These are phyloP conservation scores for Phialophora macrospora DNA, from an alignment of 2,329 filamentous ascomycete species.

Conservation along the genomic window DNA sequence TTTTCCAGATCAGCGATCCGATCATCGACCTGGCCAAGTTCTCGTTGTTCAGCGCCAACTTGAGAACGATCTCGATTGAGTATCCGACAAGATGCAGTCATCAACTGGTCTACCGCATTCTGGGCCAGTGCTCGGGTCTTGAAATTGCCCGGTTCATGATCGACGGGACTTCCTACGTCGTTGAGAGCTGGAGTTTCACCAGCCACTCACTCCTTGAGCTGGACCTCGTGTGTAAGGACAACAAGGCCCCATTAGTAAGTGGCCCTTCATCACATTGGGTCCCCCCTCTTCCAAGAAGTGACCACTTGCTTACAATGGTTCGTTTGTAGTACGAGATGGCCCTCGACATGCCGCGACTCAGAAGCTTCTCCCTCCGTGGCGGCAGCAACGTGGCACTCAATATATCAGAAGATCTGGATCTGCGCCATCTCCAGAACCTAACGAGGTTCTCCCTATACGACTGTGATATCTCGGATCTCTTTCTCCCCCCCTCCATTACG, in stretches of 20 bases:
- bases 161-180: too few species aligned
- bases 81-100: background rate
- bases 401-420: background rate
- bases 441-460: background rate
- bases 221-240: background rate
- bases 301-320: background rate
- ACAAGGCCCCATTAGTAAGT: background rate
- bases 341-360: background rate
- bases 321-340: background rate
- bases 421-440: background rate
- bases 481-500: background rate
- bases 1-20: slow-evolving; percentile 18
- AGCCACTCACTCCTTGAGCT: background rate
- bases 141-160: background rate
- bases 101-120: background rate
- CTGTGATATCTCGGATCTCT: background rate
- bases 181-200: background rate
- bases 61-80: background rate
- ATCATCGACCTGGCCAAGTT: background rate
- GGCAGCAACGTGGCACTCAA: background rate
- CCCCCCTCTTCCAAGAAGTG: background rate
- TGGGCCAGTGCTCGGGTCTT: background rate
- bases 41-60: background rate
- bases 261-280: background rate
- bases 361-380: background rate